Evolutionary conservation across 2,329 filamentous ascomycete species (phyloP).

Genomic region (Phyllosticta ampelicida): DNA sequence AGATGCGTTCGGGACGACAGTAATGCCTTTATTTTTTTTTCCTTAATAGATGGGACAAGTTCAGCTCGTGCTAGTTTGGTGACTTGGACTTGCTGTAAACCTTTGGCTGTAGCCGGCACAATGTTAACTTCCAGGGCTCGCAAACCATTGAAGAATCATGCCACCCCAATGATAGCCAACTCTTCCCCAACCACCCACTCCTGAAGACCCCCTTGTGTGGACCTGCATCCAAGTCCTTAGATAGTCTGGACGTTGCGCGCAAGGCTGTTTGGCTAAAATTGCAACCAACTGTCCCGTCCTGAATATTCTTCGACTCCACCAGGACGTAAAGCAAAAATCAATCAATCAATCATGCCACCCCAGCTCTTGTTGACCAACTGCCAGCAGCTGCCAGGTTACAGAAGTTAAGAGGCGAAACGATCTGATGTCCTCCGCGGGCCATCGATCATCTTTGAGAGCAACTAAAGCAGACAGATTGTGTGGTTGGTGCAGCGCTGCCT

Average conservation of each 20-base stretch:
- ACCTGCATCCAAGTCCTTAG: too few relatives aligned
- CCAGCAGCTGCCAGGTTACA: too few relatives aligned
- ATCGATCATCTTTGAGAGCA: background rate
- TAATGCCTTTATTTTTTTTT: conserved; percentile 28
- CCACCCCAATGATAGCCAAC: background rate
- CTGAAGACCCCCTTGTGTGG: too few relatives aligned
- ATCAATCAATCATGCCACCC: background rate
- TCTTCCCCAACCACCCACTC: too few relatives aligned
- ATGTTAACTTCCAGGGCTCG: background rate
- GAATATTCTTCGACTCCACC: too few relatives aligned
- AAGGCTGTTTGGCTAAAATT: too few relatives aligned
- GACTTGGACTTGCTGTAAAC: background rate
- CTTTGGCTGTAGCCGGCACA: background rate
- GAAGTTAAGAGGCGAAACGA: too few relatives aligned
- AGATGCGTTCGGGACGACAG: conserved; percentile 26
- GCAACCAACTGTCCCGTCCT: too few relatives aligned
- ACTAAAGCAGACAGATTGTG: too few relatives aligned
- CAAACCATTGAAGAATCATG: background rate
- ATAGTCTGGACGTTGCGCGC: too few relatives aligned
- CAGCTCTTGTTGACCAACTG: too few relatives aligned
- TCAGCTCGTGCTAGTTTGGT: background rate
- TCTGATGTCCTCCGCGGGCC: background rate
- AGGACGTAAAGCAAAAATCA: too few relatives aligned
- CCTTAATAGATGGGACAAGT: conserved; percentile 20
- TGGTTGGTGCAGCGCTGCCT: background rate